Base-by-base conservation (phyloP, 192 early-diverging fungal genomes). In the Rhizophagus clarus region DNA sequence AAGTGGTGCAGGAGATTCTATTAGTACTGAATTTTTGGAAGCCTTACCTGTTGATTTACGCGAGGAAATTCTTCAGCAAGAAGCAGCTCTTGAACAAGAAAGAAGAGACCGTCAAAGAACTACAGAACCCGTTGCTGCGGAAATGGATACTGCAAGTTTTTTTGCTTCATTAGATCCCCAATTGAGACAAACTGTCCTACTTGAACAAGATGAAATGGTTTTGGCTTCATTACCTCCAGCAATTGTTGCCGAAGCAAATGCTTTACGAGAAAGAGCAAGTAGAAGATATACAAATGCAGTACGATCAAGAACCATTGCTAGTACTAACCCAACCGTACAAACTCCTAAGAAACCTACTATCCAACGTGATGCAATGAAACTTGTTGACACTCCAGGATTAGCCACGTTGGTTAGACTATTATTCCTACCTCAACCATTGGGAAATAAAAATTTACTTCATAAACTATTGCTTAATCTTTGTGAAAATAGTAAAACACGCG, bases 11-110 rank as follows among this genome's bases (percentile, higher is more conserved):
- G 79, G 85, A 1, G 82, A 85, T 11, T 84, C 85, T 28, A 93
- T 95, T 61, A 92, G 89, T 81, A 82, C 90, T 0, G 93, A 98
- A 81, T 99, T 99, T 84, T 87, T 99, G 64, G 90, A 95, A 76
- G 98, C 96, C 1, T 85, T 99, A 62, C 98, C 97, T 11, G 89
- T 88, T 8, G 96, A 97, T 61, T 94, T 99, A 80, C 90, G 98
- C 24, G 89, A 94, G 17, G 98, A 98, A 80, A 90, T 98, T 10
- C 81, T 97, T 56, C 88, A 87, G 56, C 85, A 89, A 64, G 88
- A 93, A 82, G 92, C 96, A 82, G 91, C 90, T 6, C 60, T 93
- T 47, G 93, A 95, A 82, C 87, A 87, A 26, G 88, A 93, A 79
- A 87, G 91, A 34, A 86, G 90, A 20, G 87, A 91, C 64, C 87